Base-by-base conservation (phyloP, 805 yeast species). In the Debaryomyces tyrocola region DNA sequence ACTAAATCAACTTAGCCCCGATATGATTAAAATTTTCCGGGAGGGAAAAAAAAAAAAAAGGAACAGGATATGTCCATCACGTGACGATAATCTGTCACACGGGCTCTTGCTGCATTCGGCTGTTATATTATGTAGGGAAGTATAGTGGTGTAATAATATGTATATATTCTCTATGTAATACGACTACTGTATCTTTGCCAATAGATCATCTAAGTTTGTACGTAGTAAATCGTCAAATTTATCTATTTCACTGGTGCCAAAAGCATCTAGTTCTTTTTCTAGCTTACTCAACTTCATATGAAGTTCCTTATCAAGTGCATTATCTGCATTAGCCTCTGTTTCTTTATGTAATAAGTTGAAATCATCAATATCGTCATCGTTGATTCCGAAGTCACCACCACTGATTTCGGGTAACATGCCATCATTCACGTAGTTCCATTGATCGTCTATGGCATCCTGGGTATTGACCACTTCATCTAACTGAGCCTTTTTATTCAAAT, bases 391-490 rank as follows among this genome's bases (percentile, higher is more conserved):
- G 29, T 55, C 67, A 15, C 46, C 56, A 42, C 59, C 62, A 28
- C 55, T 52, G 34, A 57, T 47, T 9, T 59, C 62, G 3, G 53
- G 57, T 37, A 66, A 62, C 7, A 67, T 46, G 2, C 64, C 54
- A 2, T 61, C 53, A 48, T 79, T 74, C 15, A 78, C 60, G 38
- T 63, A 63, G 11, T 75, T 71, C 84, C 84, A 80, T 37, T 74
- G 66, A 10, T 63, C 41, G 27, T 67, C 67, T 6, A 69, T 52
- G 6, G 54, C 50, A 6, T 56, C 60, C 27, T 59, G 56, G 24
- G 48, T 44, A 15, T 50, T 20, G 14, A 42, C 29, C 9, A 28
- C 37, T 20, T 33, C 41, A 10, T 21, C 18, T 20, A 40, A 4
- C n/a, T 47, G 17, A 2, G 68, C 51, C 42, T 63, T 53, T 10